Conservation (phyloP, 2,329 filamentous ascomycete species). For the Ophiosphaerella herpotricha region DNA sequence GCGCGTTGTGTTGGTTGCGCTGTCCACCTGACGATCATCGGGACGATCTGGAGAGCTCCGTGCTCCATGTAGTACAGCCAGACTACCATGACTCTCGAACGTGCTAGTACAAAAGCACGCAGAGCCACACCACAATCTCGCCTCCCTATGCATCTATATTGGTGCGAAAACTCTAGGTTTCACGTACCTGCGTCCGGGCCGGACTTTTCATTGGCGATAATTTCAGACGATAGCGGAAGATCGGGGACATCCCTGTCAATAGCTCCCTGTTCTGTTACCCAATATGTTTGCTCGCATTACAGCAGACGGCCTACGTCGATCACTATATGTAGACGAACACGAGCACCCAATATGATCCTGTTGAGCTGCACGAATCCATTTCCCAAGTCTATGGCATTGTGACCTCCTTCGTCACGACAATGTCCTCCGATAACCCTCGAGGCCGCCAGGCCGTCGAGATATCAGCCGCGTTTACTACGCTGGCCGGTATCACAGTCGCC, state of each 20-base stretch:
- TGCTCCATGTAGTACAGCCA: no score
- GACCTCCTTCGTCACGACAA: neutral
- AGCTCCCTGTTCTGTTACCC: neutral
- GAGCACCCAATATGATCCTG: neutral
- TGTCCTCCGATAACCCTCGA: slow-evolving; percentile 22
- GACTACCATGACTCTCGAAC: no score
- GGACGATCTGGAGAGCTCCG: no score
- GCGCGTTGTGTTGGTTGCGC: no score
- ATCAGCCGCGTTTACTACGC: slow-evolving; percentile 31
- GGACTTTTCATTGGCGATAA: neutral
- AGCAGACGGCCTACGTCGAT: neutral
- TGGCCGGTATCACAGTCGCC: slow-evolving; percentile 26
- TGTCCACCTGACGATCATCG: no score
- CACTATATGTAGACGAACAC: neutral
- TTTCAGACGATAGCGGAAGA: no score
- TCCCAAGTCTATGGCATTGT: neutral
- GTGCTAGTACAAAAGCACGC: no score
- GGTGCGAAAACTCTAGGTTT: neutral
- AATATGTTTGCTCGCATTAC: neutral
- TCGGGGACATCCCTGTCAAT: neutral
- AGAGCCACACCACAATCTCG: no score
- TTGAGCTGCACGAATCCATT: neutral
- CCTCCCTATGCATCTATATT: neutral
- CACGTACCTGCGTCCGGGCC: neutral
- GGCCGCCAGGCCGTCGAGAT: slow-evolving; percentile 28